phyloP scores from a whole-genome alignment of 768 basidiomycete species.

The Grammothele lineata region DNA sequence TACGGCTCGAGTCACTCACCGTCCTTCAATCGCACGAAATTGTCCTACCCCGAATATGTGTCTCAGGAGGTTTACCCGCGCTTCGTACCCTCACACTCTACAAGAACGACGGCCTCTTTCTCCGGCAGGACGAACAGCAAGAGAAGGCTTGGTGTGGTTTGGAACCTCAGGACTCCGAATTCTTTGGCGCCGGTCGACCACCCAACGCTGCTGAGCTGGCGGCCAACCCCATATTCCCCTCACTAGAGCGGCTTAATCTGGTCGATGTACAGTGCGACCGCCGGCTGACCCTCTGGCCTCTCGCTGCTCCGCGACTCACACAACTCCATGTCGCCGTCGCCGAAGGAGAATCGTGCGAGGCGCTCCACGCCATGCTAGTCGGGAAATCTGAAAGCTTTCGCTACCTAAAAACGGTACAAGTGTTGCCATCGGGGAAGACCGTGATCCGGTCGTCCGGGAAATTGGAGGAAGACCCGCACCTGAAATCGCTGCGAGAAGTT shows the following conservation, averaged over 20 bases:
- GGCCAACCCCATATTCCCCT: not conserved
- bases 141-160: no score
- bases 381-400: not conserved
- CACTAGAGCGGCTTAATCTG: not conserved
- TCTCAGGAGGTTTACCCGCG: no score
- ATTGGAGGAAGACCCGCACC: no score
- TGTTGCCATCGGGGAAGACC: no score
- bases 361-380: not conserved
- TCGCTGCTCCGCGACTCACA: not conserved
- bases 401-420: no score
- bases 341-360: not conserved
- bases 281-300: not conserved
- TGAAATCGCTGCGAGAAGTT: no score
- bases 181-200: not conserved
- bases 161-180: no score
- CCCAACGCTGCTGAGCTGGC: not conserved
- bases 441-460: no score
- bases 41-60: conserved; percentile 5
- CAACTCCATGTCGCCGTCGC: not conserved
- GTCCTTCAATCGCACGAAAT: conserved; percentile 1
- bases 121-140: no score
- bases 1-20: conserved; percentile 3
- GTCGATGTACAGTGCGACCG: not conserved
- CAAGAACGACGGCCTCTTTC: not conserved
- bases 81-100: not conserved